Evolutionary conservation across 208 protist genomes (phyloP).

Genomic region (Strigomonas galati): DNA sequence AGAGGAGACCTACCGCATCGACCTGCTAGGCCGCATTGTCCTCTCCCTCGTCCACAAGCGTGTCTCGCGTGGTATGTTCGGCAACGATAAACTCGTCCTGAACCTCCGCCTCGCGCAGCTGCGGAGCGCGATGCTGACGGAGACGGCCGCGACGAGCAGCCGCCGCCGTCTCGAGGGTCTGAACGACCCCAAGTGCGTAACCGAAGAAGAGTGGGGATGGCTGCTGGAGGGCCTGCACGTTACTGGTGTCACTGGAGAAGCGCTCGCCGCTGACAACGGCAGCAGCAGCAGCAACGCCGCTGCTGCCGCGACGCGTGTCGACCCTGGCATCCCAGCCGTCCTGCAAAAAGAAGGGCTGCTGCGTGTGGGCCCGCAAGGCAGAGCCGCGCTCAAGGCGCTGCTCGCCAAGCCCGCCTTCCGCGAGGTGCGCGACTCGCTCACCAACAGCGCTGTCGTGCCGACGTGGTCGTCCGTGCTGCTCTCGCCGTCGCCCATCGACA

Average conservation of each 20-base stretch:
- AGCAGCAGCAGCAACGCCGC: not conserved
- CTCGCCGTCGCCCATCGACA: constrained; percentile 32
- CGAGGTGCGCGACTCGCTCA: constrained; percentile 58
- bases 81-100: constrained; percentile 93
- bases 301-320: not conserved
- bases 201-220: constrained; percentile 68
- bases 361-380: constrained; percentile 21
- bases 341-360: constrained; percentile 30
- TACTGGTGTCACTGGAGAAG: not conserved
- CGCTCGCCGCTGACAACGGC: not conserved
- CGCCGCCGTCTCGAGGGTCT: not conserved
- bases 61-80: constrained; percentile 90
- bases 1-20: constrained; percentile 19
- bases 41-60: constrained; percentile 79
- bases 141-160: not conserved
- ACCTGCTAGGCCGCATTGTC: constrained; percentile 43
- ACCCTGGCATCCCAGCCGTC: constrained; percentile 4
- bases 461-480: constrained; percentile 59
- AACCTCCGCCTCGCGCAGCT: constrained; percentile 93
- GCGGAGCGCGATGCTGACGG: constrained; percentile 52
- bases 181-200: constrained; percentile 23
- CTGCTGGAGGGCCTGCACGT: constrained; percentile 32
- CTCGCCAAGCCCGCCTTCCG: constrained; percentile 56
- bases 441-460: constrained; percentile 21
- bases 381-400: constrained; percentile 37